A percentile compares a stretch with the other conserved stretches of the same genome.
Conservation (phyloP, 129 eudicot species). For the Cynara cardunculus region DNA sequence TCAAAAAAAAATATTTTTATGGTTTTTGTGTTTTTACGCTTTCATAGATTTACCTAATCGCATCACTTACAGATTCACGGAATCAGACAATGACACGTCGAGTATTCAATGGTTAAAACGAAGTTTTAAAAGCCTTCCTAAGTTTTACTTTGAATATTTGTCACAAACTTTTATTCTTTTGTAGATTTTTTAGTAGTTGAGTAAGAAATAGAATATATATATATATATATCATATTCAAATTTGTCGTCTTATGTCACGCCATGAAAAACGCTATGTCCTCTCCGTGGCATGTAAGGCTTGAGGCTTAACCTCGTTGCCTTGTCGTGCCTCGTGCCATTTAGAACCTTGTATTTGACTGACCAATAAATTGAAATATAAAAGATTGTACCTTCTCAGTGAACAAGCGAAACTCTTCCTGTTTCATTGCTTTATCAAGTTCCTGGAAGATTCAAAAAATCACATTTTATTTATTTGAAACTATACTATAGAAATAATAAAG, state of each 20-base stretch:
- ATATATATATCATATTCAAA: too few relatives aligned
- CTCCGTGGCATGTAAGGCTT: not conserved
- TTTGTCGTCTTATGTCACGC: not conserved
- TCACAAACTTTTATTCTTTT: too few relatives aligned
- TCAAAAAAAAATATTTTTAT: not conserved
- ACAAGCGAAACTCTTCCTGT: constrained; percentile 49
- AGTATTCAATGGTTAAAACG: not conserved
- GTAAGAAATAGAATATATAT: too few relatives aligned
- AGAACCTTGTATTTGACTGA: not conserved
- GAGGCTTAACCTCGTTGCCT: not conserved
- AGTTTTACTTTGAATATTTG: too few relatives aligned
- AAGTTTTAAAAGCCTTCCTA: too few relatives aligned
- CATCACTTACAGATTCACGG: not conserved
- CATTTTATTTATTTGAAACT: not conserved
- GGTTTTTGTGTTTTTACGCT: too few relatives aligned
- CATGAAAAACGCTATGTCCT: not conserved
- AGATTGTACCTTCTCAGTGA: constrained; percentile 65
- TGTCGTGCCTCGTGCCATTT: not conserved
- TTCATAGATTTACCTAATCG: not conserved
- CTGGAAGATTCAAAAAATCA: constrained; percentile 21
- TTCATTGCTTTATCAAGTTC: constrained; percentile 83
- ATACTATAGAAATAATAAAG: not conserved
- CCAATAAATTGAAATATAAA: not conserved
- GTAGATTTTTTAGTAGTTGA: too few relatives aligned
- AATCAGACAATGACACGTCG: not conserved